Evolutionary conservation across 2,329 filamentous ascomycete species (phyloP), one percentile per base, ranked within the genome.

Genomic region (Knufia petricola): DNA sequence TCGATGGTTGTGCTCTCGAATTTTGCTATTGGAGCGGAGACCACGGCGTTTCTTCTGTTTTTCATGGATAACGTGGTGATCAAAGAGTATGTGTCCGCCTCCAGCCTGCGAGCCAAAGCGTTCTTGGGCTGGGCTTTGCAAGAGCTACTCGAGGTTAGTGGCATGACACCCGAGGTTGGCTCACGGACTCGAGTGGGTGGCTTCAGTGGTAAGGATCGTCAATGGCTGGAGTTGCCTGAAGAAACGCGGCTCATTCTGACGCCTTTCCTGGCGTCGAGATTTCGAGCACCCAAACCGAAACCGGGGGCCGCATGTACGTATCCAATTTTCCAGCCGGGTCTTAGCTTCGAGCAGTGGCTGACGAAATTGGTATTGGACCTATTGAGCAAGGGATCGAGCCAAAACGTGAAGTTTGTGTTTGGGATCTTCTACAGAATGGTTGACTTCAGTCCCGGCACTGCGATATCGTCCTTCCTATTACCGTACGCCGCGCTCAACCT

Each of bases 81-180:
- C 21, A 88, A 89, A 52, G 84, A 89, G 0, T 99, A 98, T 61
- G 72, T 94, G 37, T 94, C 90, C 1, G 85, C 87, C 1, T 92
- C 85, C 0, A 94, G 95, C 62, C 85, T 88, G 1, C 82, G 81
- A 55, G 76, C 88, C 4, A 92, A 96, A 64, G 89, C 88, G 0
- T 95, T 94, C 61, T 74, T 99, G 15, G 90, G 90, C 1, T 98
- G 85, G 65, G 86, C 84, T 1, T 95, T 98, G 81, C 92, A 99
- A 65, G 84, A 94, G 59, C 75, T 96, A 34, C 75, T 96, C 2
- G 81, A 82, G 38, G 80, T 83, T 56, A 87, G 85, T 60, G 82
- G 84, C 23, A 82, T 95, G 60, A 81, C 74, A 50, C 70, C 76
- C 9, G 78, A 72, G 17, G 68, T 74, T 32, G 68, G 69, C 24